Evolutionary conservation across 169 alveolate genomes (phyloP).

Genomic region (Perkinsus chesapeaki): DNA sequence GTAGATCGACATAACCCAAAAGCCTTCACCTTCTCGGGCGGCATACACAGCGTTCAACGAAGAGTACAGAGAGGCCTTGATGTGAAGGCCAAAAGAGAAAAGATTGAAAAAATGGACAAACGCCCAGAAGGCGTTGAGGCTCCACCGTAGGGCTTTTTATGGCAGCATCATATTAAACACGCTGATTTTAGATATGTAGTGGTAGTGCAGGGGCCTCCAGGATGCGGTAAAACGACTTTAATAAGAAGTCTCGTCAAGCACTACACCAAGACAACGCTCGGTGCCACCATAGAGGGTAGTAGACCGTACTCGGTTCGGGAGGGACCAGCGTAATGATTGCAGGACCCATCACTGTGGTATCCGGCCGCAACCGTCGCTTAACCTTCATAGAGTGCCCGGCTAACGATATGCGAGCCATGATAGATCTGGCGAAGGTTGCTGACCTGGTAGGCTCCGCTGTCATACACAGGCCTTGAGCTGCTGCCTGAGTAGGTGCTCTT

Average conservation of each 20-base stretch:
- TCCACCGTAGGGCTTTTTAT: slow-evolving; percentile 12
- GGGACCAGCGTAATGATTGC: slow-evolving; percentile 21
- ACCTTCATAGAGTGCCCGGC: slow-evolving; percentile 93
- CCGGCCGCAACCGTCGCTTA: slow-evolving; percentile 84
- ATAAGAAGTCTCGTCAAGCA: slow-evolving; percentile 92
- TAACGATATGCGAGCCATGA: slow-evolving; percentile 86
- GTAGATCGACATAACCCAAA: slow-evolving; percentile 67
- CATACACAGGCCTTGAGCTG: background rate
- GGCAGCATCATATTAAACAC: slow-evolving; percentile 14
- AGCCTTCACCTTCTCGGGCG: slow-evolving; percentile 89
- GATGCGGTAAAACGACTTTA: slow-evolving; percentile 93
- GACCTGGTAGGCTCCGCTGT: slow-evolving; percentile 63
- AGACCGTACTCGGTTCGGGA: slow-evolving; percentile 29
- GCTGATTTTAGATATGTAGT: slow-evolving; percentile 24
- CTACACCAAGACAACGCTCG: slow-evolving; percentile 65
- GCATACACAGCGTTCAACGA: slow-evolving; percentile 73
- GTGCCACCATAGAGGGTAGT: background rate
- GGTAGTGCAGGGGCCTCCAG: slow-evolving; percentile 82
- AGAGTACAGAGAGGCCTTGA: slow-evolving; percentile 77
- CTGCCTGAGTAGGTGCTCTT: background rate
- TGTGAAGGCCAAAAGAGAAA: slow-evolving; percentile 63
- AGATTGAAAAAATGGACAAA: slow-evolving; percentile 61
- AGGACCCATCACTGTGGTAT: slow-evolving; percentile 86
- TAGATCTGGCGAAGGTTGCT: slow-evolving; percentile 95
- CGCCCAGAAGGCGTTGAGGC: slow-evolving; percentile 49